A percentile compares a stretch with the other conserved stretches of the same genome.
Evolutionary conservation across 495 filamentous ascomycete genomes (phyloP).

Genomic region (Neurospora sp.): DNA sequence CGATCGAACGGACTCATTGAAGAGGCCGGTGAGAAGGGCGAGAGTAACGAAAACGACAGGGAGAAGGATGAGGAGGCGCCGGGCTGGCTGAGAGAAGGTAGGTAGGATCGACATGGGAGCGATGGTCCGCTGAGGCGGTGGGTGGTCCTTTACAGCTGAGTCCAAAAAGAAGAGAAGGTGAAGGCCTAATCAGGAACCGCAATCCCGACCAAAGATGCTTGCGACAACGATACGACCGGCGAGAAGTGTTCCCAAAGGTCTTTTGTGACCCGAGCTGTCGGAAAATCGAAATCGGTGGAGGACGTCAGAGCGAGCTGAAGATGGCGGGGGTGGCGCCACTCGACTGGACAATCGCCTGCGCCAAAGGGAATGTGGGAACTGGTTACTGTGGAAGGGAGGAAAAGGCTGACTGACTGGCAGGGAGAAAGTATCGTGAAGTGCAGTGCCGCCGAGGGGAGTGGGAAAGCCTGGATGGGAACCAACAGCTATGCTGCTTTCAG

Average conservation of each 20-base stretch:
- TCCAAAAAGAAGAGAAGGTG: neutral
- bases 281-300: neutral
- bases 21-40: conserved; percentile 8
- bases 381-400: neutral
- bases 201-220: neutral
- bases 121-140: neutral
- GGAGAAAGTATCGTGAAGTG: neutral
- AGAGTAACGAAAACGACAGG: conserved; percentile 7
- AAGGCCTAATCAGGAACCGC: no score
- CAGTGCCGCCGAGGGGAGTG: neutral
- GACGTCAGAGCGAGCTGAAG: neutral
- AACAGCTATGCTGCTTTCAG: neutral
- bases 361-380: neutral
- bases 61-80: conserved; percentile 13
- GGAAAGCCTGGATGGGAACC: neutral
- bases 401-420: no score
- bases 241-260: neutral
- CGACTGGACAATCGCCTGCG: neutral
- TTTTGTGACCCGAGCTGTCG: no score
- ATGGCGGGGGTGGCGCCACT: neutral
- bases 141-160: neutral
- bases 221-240: neutral
- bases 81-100: conserved; percentile 15
- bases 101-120: conserved; percentile 12
- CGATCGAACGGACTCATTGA: conserved; percentile 13